Percentiles rank a stretch among this genome's conserved stretches.
These are phyloP conservation scores for Mrakia blollopis DNA, from an alignment of 768 basidiomycete genomes.

Conservation along the genomic window DNA sequence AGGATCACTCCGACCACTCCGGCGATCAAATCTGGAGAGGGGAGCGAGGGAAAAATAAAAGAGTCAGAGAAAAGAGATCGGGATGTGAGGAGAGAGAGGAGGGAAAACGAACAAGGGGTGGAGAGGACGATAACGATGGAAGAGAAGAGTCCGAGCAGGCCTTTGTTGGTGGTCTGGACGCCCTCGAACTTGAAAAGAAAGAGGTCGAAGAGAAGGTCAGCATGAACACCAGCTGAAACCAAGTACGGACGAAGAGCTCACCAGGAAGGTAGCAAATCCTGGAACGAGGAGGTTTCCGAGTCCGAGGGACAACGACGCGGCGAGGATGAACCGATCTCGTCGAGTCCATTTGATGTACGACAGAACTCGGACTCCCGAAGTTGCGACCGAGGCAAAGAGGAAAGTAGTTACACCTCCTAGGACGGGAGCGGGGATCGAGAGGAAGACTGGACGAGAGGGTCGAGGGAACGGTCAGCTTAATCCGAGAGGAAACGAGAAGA, in stretches of 20 bases:
- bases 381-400: constrained; percentile 58
- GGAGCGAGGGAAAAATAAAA: not conserved
- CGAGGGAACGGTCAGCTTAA: too few relatives aligned
- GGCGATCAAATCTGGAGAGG: constrained; percentile 53
- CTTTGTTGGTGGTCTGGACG: constrained; percentile 41
- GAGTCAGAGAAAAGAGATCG: not conserved
- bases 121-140: constrained; percentile 74
- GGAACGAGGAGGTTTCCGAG: constrained; percentile 66
- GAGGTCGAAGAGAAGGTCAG: constrained; percentile 44
- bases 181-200: constrained; percentile 21
- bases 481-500: too few relatives aligned
- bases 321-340: constrained; percentile 30
- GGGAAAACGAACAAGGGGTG: constrained; percentile 49
- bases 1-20: constrained; percentile 55
- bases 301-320: constrained; percentile 58
- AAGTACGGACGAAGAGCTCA: constrained; percentile 54
- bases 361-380: constrained; percentile 60
- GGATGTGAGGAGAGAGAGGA: not conserved
- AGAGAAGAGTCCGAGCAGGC: constrained; percentile 63
- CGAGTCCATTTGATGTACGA: constrained; percentile 47
- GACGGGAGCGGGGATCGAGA: constrained; percentile 76
- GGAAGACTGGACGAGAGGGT: constrained; percentile 51
- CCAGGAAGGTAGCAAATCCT: constrained; percentile 59
- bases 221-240: not conserved
- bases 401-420: constrained; percentile 83